A percentile compares a stretch with the other conserved stretches of the same genome.
Conservation (phyloP, 78 protist genomes). For the Thecamonas trahens region DNA sequence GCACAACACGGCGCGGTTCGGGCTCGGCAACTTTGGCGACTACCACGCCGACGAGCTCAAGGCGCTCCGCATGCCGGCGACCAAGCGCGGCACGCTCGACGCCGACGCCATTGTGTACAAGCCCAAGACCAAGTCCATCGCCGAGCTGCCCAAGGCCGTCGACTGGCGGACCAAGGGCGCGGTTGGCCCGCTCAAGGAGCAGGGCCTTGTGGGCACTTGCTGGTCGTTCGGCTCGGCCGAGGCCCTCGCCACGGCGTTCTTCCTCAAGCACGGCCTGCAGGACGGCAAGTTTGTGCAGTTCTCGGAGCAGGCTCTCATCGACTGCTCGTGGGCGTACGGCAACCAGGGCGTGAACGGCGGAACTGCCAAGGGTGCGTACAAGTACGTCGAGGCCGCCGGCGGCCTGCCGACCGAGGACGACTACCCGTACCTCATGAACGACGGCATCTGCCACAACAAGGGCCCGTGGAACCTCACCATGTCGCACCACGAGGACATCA, state of each 20-base stretch:
- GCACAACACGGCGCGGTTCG: too few species aligned
- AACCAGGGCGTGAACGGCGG: constrained; percentile 64
- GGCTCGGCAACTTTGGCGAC: too few species aligned
- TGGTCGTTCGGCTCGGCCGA: neutral
- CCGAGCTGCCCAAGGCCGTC: too few species aligned
- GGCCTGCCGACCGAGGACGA: constrained; percentile 66
- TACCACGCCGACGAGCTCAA: too few species aligned
- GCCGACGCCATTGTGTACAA: too few species aligned
- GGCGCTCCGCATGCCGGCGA: too few species aligned
- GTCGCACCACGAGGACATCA: neutral
- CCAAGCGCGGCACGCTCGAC: too few species aligned
- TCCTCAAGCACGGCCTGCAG: neutral
- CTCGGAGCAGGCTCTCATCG: constrained; percentile 39
- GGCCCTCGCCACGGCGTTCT: too few species aligned
- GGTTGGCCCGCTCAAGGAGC: neutral
- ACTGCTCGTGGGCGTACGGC: constrained; percentile 23
- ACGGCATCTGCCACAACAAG: neutral
- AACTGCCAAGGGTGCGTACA: constrained; percentile 40
- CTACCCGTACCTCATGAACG: constrained; percentile 64
- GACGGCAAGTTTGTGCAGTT: neutral
- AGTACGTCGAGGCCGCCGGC: constrained; percentile 45
- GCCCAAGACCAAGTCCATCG: too few species aligned
- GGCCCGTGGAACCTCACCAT: neutral
- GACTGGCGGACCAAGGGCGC: too few species aligned
- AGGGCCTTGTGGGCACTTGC: neutral